Evolutionary conservation across 192 early-diverging fungal species (phyloP), one percentile per base, ranked within the genome.

Genomic region (Dissophora globulifera): DNA sequence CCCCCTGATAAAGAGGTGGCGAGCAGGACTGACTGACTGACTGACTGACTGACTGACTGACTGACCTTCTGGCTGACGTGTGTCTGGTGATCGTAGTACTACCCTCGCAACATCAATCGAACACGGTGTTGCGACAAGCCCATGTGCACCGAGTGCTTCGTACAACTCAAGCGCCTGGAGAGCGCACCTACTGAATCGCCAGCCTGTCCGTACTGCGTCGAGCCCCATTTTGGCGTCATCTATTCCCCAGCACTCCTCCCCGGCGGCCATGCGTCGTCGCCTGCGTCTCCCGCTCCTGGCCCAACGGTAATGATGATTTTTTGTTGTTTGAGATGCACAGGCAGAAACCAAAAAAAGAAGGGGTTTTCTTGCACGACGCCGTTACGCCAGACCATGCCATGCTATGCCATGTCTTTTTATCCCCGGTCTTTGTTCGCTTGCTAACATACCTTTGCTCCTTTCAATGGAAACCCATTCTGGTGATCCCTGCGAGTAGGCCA

Each of bases 141-240:
- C 9, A 93, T 98, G 58, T 98, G 96, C 83, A 95, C 95, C 12
- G 96, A 98, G 65, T 98, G 96, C 72, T 98, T 98, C 86, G 91
- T 97, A 43, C 95, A 98, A 85, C 94, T 98, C 54, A 93, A 94
- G 70, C 90, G 96, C 30, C 88, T 93, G 45, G 86, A 86, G 43
- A 70, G 50, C 68, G 94, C 93, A 54, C 84, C 84, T 17, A 82
- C 76, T 23, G 79, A 85, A 51, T 81, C 83, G 31, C 85, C 93
- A 0, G 89, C 93, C 12, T 97, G 96, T 61, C 96, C 96, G 0
- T 97, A 91, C 76, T 97, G 96, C 78, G 91, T 93, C 11, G 85
- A 91, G 62, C 82, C 93, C 49, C 87, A 96, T 56, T 93, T 95
- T 80, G 96, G 93, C 38, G 76, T 96, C 27, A 79, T 88, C 7